Evolutionary conservation across 1,284 basidiomycete genomes (phyloP).

Genomic region (Inonotus obliquus): DNA sequence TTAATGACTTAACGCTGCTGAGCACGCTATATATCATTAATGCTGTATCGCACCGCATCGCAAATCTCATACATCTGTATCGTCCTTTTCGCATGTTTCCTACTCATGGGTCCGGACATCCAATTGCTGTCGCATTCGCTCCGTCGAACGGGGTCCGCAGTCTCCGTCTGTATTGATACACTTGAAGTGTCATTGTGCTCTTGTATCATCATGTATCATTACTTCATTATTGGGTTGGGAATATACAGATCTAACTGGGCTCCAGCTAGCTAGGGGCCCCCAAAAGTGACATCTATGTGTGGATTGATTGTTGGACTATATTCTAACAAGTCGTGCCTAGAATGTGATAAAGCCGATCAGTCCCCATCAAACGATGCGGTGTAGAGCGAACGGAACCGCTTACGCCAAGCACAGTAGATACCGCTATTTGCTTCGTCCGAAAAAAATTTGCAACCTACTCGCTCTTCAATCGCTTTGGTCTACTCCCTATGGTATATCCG

Average conservation of each 20-base stretch:
- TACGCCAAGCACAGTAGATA: not conserved
- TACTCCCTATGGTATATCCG: constrained; percentile 53
- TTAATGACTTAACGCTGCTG: constrained; percentile 4
- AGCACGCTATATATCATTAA: constrained; percentile 5
- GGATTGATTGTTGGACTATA: not conserved
- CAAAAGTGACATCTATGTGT: not conserved
- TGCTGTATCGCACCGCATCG: not conserved
- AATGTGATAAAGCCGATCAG: too few relatives aligned
- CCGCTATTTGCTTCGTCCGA: not conserved
- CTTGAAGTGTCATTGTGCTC: not conserved
- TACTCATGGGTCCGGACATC: not conserved
- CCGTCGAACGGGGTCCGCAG: not conserved
- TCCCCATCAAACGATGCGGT: too few relatives aligned
- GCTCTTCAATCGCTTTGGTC: constrained; percentile 24
- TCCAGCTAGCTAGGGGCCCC: not conserved
- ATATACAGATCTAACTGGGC: not conserved
- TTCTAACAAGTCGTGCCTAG: too few relatives aligned
- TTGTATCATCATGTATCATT: constrained; percentile 3
- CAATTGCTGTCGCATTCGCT: not conserved
- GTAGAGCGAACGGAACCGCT: too few relatives aligned
- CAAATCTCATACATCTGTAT: not conserved
- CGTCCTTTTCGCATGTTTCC: not conserved
- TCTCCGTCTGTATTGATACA: not conserved
- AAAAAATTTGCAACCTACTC: constrained; percentile 2
- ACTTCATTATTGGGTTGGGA: not conserved